These are phyloP conservation scores for Boletus bicolor DNA, from an alignment of 768 basidiomycete genomes.

Conservation along the genomic window DNA sequence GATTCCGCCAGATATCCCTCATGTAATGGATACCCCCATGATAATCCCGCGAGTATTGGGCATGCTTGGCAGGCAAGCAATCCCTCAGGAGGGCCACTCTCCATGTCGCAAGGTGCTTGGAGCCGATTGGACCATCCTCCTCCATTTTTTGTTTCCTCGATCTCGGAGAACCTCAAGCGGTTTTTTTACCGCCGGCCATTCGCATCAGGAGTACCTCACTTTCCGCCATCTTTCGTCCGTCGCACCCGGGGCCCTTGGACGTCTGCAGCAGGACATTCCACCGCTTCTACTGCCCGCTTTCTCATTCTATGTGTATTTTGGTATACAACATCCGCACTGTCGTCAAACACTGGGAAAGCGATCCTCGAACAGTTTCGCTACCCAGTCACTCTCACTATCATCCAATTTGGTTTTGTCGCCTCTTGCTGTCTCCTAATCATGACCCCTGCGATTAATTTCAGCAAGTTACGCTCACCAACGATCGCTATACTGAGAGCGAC, in stretches of 20 bases:
- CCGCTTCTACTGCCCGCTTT: slow-evolving; percentile 49
- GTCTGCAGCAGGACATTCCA: slow-evolving; percentile 12
- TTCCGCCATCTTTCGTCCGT: slow-evolving; percentile 27
- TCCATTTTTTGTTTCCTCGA: slow-evolving; percentile 8
- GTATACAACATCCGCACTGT: slow-evolving; percentile 91
- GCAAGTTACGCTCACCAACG: slow-evolving; percentile 68
- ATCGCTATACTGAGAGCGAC: slow-evolving; percentile 72
- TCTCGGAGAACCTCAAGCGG: slow-evolving; percentile 16
- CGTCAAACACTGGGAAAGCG: slow-evolving; percentile 94
- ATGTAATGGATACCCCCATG: slow-evolving; percentile 16
- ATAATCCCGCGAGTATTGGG: slow-evolving; percentile 13
- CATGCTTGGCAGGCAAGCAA: slow-evolving; percentile 26
- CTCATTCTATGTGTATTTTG: slow-evolving; percentile 82
- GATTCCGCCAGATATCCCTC: slow-evolving; percentile 17
- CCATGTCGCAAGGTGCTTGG: slow-evolving; percentile 8
- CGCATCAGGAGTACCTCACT: slow-evolving; percentile 8
- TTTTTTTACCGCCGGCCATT: slow-evolving; percentile 18
- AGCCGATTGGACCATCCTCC: slow-evolving; percentile 2
- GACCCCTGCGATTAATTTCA: slow-evolving; percentile 66
- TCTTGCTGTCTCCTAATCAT: slow-evolving; percentile 82
- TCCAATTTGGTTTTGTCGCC: slow-evolving; percentile 96
- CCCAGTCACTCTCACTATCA: slow-evolving; percentile 94
- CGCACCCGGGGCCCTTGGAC: slow-evolving; percentile 20
- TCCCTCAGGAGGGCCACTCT: slow-evolving; percentile 9
- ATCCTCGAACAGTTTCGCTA: slow-evolving; percentile 91